Evolutionary conservation across 805 yeast species (phyloP).

Genomic region (Ogataea trehalophila): DNA sequence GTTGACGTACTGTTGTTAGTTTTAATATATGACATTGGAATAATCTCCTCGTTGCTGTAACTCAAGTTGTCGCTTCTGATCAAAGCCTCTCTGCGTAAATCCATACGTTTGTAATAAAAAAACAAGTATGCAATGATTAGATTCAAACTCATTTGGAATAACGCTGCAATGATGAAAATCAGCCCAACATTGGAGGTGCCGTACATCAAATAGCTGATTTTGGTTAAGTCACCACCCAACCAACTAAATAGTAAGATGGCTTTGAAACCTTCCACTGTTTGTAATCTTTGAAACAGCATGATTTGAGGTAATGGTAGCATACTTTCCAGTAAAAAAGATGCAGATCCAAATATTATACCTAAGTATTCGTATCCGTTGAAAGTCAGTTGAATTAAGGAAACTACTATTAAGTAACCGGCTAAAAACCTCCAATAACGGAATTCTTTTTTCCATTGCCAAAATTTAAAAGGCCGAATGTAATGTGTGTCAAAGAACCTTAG

Average conservation of each 20-base stretch:
- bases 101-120: slow-evolving; percentile 46
- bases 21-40: slow-evolving; percentile 4
- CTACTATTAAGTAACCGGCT: slow-evolving; percentile 31
- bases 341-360: slow-evolving; percentile 29
- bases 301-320: slow-evolving; percentile 75
- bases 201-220: slow-evolving; percentile 66
- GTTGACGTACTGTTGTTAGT: not conserved
- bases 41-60: not conserved
- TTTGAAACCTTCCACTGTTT: slow-evolving; percentile 75
- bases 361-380: slow-evolving; percentile 23
- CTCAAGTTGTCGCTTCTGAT: slow-evolving; percentile 7
- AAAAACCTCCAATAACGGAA: slow-evolving; percentile 40
- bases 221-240: slow-evolving; percentile 84
- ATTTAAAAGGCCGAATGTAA: slow-evolving; percentile 56
- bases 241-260: slow-evolving; percentile 71
- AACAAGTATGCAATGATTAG: slow-evolving; percentile 69
- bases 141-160: slow-evolving; percentile 75
- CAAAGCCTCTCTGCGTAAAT: too few species aligned
- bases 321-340: slow-evolving; percentile 60
- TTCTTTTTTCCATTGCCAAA: slow-evolving; percentile 75
- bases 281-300: slow-evolving; percentile 57
- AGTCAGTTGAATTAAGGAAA: slow-evolving; percentile 18
- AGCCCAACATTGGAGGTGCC: slow-evolving; percentile 68
- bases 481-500: slow-evolving; percentile 67
- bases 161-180: slow-evolving; percentile 63